Percentiles rank a stretch among this genome's conserved stretches.
phyloP scores from a whole-genome alignment of 345 rosid species.

The Camelina hispida region DNA sequence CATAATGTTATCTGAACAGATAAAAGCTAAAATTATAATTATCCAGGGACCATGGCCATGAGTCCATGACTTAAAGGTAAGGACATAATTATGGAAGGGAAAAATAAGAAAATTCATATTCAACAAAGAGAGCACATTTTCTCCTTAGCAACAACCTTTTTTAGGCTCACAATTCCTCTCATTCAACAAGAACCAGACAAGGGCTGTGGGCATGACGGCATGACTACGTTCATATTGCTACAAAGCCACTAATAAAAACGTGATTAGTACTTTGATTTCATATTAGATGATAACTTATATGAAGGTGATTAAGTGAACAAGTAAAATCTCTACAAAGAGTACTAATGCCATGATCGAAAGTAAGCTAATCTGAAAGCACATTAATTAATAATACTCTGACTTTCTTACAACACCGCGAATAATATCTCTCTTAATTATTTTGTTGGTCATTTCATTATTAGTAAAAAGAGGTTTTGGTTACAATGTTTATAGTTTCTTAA shows the following conservation, averaged over 20 bases:
- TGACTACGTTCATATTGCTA: too few relatives aligned
- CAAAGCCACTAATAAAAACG: too few relatives aligned
- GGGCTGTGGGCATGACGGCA: too few relatives aligned
- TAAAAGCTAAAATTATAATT: neutral
- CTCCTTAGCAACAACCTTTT: too few relatives aligned
- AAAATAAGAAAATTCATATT: neutral
- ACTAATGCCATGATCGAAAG: neutral
- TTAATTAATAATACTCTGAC: neutral
- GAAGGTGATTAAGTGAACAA: too few relatives aligned
- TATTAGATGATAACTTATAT: too few relatives aligned
- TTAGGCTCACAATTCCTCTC: too few relatives aligned
- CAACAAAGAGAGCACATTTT: constrained; percentile 7
- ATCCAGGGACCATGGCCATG: neutral
- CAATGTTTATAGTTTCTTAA: neutral
- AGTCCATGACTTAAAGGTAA: constrained; percentile 1
- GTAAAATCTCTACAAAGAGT: too few relatives aligned
- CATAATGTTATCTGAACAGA: neutral
- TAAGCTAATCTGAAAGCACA: constrained; percentile 7
- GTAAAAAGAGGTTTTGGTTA: constrained; percentile 13
- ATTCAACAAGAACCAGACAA: too few relatives aligned
- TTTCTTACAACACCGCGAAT: constrained; percentile 25
- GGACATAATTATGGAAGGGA: constrained; percentile 1
- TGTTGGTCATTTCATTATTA: neutral
- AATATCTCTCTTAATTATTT: constrained; percentile 2
- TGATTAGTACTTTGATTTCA: too few relatives aligned